These are phyloP conservation scores for Kuraishia hungarica DNA, from an alignment of 805 yeast species.

Conservation along the genomic window DNA sequence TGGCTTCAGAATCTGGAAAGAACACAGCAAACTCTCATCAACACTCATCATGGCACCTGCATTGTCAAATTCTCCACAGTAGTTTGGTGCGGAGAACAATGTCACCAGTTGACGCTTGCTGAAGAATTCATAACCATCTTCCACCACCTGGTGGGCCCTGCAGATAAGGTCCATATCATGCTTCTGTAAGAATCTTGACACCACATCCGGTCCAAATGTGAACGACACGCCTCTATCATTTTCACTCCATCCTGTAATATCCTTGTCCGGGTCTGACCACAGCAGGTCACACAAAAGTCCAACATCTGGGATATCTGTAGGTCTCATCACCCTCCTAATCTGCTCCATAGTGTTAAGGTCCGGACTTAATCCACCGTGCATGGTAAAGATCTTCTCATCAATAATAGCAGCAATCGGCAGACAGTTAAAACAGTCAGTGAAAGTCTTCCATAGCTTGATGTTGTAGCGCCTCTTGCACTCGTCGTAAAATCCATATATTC, in stretches of 20 bases:
- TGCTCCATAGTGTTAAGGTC: slow-evolving; percentile 98
- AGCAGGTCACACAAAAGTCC: slow-evolving; percentile 92
- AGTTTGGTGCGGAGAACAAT: slow-evolving; percentile 92
- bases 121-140: slow-evolving; percentile 97
- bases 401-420: slow-evolving; percentile 97
- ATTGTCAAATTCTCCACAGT: slow-evolving; percentile 98
- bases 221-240: slow-evolving; percentile 98
- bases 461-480: slow-evolving; percentile 98
- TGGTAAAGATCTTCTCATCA: slow-evolving; percentile 95
- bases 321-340: slow-evolving; percentile 97
- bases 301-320: slow-evolving; percentile 97
- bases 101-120: slow-evolving; percentile 94
- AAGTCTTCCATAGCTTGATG: slow-evolving; percentile 97
- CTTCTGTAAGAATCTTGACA: slow-evolving; percentile 88
- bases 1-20: slow-evolving; percentile 94
- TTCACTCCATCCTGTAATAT: slow-evolving; percentile 97
- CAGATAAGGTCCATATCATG: slow-evolving; percentile 98
- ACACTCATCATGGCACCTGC: slow-evolving; percentile 99
- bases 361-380: slow-evolving; percentile 98
- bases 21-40: slow-evolving; percentile 91
- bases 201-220: slow-evolving; percentile 99
- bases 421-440: slow-evolving; percentile 97
- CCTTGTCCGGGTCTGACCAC: slow-evolving; percentile 99
- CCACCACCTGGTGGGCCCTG: slow-evolving; percentile 98
- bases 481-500: slow-evolving; percentile 97